These are phyloP conservation scores for Sporothrix phasma DNA, from an alignment of 2,329 filamentous ascomycete species.

Conservation along the genomic window DNA sequence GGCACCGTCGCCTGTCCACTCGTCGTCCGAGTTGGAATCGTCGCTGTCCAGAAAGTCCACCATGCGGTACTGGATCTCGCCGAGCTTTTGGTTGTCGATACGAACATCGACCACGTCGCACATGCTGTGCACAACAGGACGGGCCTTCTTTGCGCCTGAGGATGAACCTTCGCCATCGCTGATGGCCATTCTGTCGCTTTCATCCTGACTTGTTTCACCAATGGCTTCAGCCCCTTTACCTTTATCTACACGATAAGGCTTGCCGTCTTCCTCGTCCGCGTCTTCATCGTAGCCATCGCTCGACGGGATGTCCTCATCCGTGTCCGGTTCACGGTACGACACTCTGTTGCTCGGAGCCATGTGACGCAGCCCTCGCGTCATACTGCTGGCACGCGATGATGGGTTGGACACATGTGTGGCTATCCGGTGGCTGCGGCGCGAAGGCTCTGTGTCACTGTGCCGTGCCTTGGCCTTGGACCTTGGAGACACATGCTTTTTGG, in stretches of 20 bases:
- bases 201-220: constrained; percentile 14
- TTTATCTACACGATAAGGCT: constrained; percentile 9
- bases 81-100: constrained; percentile 66
- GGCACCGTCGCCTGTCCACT: constrained; percentile 34
- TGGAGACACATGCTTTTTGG: not conserved
- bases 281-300: constrained; percentile 15
- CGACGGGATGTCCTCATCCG: constrained; percentile 30
- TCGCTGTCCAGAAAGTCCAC: constrained; percentile 56
- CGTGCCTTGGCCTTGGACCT: not conserved
- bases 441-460: not conserved
- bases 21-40: constrained; percentile 45
- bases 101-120: constrained; percentile 61
- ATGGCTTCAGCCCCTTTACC: not conserved
- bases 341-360: constrained; percentile 10
- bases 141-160: constrained; percentile 9
- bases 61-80: constrained; percentile 58
- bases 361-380: constrained; percentile 5
- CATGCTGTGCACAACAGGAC: constrained; percentile 50
- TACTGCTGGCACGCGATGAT: constrained; percentile 24
- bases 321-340: constrained; percentile 38
- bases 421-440: constrained; percentile 30
- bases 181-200: not conserved
- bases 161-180: constrained; percentile 15
- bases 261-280: constrained; percentile 2
- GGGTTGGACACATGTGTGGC: constrained; percentile 21